These are phyloP conservation scores for Pythium aristosporum DNA, from an alignment of 352 stramenopile genomes.

Conservation along the genomic window DNA sequence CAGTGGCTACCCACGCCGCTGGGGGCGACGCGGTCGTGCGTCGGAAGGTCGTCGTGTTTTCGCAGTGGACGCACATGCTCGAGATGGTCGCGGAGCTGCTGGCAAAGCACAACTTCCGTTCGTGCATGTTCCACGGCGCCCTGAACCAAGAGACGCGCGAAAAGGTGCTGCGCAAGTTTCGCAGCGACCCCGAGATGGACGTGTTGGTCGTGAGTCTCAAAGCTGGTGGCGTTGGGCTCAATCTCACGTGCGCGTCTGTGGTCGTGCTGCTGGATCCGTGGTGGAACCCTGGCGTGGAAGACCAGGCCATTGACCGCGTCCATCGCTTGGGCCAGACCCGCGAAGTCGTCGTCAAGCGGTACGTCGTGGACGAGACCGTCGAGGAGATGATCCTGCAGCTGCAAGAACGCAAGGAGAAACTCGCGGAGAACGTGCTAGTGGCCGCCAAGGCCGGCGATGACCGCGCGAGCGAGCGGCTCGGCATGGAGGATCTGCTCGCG, in stretches of 20 bases:
- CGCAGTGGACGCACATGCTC: slow-evolving; percentile 89
- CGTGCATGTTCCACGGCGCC: slow-evolving; percentile 73
- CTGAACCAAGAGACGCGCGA: slow-evolving; percentile 72
- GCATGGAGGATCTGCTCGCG: slow-evolving; percentile 64
- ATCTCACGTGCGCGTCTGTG: slow-evolving; percentile 86
- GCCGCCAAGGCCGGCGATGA: slow-evolving; percentile 41
- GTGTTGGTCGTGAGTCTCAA: slow-evolving; percentile 89
- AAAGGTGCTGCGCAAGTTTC: slow-evolving; percentile 68
- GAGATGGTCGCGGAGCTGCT: slow-evolving; percentile 75
- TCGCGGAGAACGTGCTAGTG: slow-evolving; percentile 85
- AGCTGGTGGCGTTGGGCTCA: slow-evolving; percentile 89
- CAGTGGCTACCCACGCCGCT: not conserved
- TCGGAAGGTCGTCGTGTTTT: slow-evolving; percentile 89
- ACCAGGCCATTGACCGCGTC: slow-evolving; percentile 93
- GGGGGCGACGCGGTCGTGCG: slow-evolving; percentile 20
- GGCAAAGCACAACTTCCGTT: slow-evolving; percentile 41
- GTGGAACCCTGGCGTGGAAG: slow-evolving; percentile 93
- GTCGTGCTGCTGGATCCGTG: slow-evolving; percentile 91
- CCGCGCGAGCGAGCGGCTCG: slow-evolving; percentile 45
- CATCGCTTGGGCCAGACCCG: slow-evolving; percentile 86
- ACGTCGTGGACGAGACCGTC: slow-evolving; percentile 87
- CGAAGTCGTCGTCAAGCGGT: slow-evolving; percentile 87
- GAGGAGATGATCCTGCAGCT: slow-evolving; percentile 91
- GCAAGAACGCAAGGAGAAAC: slow-evolving; percentile 86
- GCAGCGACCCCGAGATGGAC: slow-evolving; percentile 44